Conservation (phyloP, 2,329 filamentous ascomycete species). For the Juglanconis oblonga region DNA sequence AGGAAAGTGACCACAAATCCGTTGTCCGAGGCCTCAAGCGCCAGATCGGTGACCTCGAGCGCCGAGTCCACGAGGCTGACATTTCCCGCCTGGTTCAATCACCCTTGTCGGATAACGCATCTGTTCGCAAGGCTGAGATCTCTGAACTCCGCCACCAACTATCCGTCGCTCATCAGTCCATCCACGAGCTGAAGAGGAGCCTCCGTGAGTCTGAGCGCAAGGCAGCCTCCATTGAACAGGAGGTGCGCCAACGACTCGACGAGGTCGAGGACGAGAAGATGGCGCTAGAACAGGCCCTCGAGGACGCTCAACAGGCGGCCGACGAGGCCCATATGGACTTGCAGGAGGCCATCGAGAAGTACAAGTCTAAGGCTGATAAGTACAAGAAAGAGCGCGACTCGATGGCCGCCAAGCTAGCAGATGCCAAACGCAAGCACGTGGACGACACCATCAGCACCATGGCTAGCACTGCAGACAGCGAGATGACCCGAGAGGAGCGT, state of each 20-base stretch:
- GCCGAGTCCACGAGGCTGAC: slow-evolving; percentile 63
- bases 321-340: slow-evolving; percentile 45
- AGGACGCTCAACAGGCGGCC: slow-evolving; percentile 49
- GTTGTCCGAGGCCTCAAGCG: slow-evolving; percentile 61
- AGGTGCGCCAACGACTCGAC: slow-evolving; percentile 52
- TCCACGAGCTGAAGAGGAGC: slow-evolving; percentile 51
- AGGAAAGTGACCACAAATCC: slow-evolving; percentile 63
- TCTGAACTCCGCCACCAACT: slow-evolving; percentile 59
- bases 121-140: slow-evolving; percentile 55
- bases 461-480: slow-evolving; percentile 29
- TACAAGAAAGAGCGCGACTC: slow-evolving; percentile 47
- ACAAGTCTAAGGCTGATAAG: slow-evolving; percentile 49
- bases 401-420: slow-evolving; percentile 31
- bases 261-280: slow-evolving; percentile 59
- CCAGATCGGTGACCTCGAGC: slow-evolving; percentile 64
- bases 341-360: slow-evolving; percentile 39
- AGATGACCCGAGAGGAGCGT: slow-evolving; percentile 51
- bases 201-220: slow-evolving; percentile 51
- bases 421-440: slow-evolving; percentile 23
- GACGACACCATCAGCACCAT: slow-evolving; percentile 25
- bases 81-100: slow-evolving; percentile 47
- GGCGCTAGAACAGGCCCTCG: slow-evolving; percentile 56
- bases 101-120: slow-evolving; percentile 48
- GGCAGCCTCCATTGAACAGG: slow-evolving; percentile 37
- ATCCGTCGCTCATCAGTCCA: slow-evolving; percentile 54